These are phyloP conservation scores for Mycena sanguinolenta DNA, from an alignment of 768 basidiomycete species.

Conservation along the genomic window DNA sequence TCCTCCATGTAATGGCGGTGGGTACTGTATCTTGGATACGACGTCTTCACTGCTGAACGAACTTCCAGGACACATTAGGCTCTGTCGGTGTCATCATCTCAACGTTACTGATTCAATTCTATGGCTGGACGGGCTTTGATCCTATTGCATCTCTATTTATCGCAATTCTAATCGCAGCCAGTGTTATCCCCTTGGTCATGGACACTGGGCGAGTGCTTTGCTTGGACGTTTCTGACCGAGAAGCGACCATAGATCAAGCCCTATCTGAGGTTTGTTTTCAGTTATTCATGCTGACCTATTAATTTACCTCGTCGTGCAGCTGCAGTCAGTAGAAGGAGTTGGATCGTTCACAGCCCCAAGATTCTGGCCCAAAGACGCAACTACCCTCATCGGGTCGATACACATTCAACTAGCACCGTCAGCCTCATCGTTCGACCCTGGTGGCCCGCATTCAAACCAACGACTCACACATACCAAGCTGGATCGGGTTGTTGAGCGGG, in stretches of 20 bases:
- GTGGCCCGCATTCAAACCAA: conserved; percentile 62
- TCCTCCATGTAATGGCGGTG: conserved; percentile 96
- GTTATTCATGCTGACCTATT: conserved; percentile 45
- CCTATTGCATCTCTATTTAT: conserved; percentile 98
- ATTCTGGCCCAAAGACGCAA: conserved; percentile 97
- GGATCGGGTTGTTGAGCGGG: conserved; percentile 82
- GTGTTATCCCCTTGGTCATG: conserved; percentile 94
- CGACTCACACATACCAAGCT: conserved; percentile 68
- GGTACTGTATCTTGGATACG: conserved; percentile 39
- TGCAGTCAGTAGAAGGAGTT: conserved; percentile 82
- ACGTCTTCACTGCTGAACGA: background rate
- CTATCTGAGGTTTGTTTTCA: conserved; percentile 68
- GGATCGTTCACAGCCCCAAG: conserved; percentile 84
- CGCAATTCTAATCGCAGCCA: conserved; percentile 93
- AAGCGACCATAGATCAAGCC: conserved; percentile 66
- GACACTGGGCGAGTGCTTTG: conserved; percentile 92
- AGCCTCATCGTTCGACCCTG: conserved; percentile 66
- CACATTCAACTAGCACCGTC: conserved; percentile 88
- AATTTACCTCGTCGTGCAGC: conserved; percentile 57
- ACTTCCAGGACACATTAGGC: conserved; percentile 87
- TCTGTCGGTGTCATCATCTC: conserved; percentile 99
- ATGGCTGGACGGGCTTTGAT: conserved; percentile 99
- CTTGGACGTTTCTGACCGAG: conserved; percentile 83
- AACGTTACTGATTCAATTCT: conserved; percentile 93
- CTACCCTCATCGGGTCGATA: conserved; percentile 89